Percentiles rank a stretch among this genome's conserved stretches.
Evolutionary conservation across 176 grass and related monocot genomes (phyloP).

Genomic region (Oryza australiensis): DNA sequence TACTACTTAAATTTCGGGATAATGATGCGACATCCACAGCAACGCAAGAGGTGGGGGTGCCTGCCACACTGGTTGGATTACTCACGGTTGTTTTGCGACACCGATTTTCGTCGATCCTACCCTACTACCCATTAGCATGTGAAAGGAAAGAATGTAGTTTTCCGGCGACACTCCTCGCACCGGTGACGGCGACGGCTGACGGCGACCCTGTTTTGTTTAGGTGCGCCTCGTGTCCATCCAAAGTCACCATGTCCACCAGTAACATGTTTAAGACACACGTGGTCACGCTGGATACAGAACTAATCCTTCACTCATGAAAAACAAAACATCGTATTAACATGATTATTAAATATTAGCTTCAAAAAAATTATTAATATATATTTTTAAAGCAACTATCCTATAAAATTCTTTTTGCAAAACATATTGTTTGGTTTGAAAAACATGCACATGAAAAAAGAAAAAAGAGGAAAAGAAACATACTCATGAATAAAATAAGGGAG

Average conservation of each 20-base stretch:
- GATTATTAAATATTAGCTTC: no score
- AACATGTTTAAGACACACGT: neutral
- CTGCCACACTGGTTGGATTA: neutral
- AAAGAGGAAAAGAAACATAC: no score
- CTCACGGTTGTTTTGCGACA: neutral
- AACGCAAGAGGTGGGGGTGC: neutral
- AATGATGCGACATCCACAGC: neutral
- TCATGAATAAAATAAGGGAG: no score
- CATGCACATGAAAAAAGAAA: no score
- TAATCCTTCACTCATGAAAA: no score
- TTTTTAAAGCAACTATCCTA: no score
- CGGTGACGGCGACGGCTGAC: slow-evolving; percentile 15
- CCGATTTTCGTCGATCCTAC: neutral
- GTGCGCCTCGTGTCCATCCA: neutral
- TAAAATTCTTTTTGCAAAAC: no score
- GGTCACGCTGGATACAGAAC: no score
- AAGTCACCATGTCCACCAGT: slow-evolving; percentile 19
- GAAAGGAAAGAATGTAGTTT: slow-evolving; percentile 7
- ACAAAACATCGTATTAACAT: no score
- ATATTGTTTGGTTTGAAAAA: no score
- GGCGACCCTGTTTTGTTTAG: slow-evolving; percentile 32
- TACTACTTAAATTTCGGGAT: neutral
- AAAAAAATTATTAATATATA: no score
- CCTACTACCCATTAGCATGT: neutral
- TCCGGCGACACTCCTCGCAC: neutral